Evolutionary conservation across 768 basidiomycete genomes (phyloP).

Genomic region (Termitomyces sp.): DNA sequence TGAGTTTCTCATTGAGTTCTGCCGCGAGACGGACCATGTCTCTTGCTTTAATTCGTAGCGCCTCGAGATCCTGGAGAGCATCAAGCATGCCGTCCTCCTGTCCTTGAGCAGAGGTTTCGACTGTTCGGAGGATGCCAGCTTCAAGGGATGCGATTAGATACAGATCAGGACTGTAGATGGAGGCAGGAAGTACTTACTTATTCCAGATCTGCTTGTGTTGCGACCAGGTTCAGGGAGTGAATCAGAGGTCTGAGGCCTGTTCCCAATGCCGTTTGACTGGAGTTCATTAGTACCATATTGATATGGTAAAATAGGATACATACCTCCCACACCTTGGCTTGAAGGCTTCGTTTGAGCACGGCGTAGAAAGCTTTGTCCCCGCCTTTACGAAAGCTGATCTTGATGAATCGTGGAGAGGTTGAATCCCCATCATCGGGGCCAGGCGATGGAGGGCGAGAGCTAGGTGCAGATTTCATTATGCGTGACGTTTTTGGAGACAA

Average conservation of each 20-base stretch:
- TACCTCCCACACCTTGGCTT: constrained; percentile 76
- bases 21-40: constrained; percentile 92
- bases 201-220: constrained; percentile 36
- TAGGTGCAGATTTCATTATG: constrained; percentile 56
- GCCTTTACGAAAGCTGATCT: constrained; percentile 88
- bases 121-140: constrained; percentile 70
- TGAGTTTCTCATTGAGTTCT: constrained; percentile 81
- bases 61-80: constrained; percentile 85
- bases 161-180: neutral
- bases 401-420: constrained; percentile 48
- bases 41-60: constrained; percentile 84
- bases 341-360: constrained; percentile 65
- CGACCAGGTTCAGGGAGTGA: constrained; percentile 1
- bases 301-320: neutral
- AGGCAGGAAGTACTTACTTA: constrained; percentile 45
- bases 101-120: constrained; percentile 63
- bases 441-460: constrained; percentile 61
- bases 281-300: neutral
- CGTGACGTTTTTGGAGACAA: constrained; percentile 13
- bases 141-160: neutral
- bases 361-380: constrained; percentile 85
- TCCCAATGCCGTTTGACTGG: constrained; percentile 16
- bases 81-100: constrained; percentile 65
- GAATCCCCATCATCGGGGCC: constrained; percentile 34
- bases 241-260: constrained; percentile 2